These are phyloP conservation scores for Quercus engelmannii DNA, from an alignment of 306 rosid species.

Conservation along the genomic window DNA sequence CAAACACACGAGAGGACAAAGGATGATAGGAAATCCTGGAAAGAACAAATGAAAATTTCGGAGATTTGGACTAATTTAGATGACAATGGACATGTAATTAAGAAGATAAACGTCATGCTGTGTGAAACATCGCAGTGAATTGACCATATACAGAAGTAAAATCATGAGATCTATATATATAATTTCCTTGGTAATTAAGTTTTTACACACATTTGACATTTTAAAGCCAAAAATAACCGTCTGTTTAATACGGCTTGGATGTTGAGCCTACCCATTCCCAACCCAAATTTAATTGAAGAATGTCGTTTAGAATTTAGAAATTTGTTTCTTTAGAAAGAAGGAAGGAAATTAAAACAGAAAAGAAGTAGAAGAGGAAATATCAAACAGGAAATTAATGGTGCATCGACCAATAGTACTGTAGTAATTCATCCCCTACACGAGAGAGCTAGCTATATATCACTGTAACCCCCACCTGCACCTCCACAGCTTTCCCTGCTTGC, in stretches of 20 bases:
- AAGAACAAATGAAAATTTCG: not conserved
- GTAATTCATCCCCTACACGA: not conserved
- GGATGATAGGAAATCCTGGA: not conserved
- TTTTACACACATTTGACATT: not conserved
- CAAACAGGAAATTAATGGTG: not conserved
- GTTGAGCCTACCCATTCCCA: no score
- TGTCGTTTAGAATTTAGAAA: not conserved
- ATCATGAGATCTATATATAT: not conserved
- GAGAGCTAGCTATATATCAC: slow-evolving; percentile 6
- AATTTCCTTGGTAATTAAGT: not conserved
- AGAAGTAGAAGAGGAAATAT: not conserved
- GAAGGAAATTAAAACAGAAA: not conserved
- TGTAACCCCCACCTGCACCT: not conserved
- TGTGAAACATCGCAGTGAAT: not conserved
- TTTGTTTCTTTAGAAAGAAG: not conserved
- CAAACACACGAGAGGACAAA: not conserved
- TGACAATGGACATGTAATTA: not conserved
- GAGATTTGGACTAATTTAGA: not conserved
- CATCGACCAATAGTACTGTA: not conserved
- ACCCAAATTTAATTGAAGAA: not conserved
- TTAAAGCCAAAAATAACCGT: not conserved
- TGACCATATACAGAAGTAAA: not conserved
- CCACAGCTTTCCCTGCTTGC: not conserved
- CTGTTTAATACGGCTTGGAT: not conserved
- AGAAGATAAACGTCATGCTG: not conserved